phyloP scores from a whole-genome alignment of 2,329 filamentous ascomycete species.

The Hymenoscyphus infarciens region DNA sequence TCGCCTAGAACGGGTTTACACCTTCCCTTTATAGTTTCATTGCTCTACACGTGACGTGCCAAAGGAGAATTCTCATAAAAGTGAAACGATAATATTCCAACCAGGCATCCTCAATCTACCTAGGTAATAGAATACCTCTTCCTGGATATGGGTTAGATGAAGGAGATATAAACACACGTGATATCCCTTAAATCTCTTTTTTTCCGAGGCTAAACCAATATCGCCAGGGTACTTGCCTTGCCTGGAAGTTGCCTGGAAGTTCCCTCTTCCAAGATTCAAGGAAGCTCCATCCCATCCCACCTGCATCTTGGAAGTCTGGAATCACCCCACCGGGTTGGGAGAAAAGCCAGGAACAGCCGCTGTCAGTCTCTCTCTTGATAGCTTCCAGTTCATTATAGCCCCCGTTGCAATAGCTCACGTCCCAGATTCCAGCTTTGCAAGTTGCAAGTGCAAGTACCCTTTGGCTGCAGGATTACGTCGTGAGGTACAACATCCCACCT shows the following conservation, averaged over 20 bases:
- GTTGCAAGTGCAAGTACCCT: neutral
- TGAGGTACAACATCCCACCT: constrained; percentile 8
- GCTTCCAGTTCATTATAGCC: constrained; percentile 16
- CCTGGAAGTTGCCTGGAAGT: neutral
- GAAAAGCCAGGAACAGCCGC: constrained; percentile 21
- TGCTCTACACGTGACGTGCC: no score
- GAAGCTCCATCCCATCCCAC: neutral
- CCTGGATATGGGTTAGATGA: no score
- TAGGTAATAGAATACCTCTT: no score
- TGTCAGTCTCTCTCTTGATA: constrained; percentile 12
- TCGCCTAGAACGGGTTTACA: no score
- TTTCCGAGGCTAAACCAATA: neutral
- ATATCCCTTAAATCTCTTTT: neutral
- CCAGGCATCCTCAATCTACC: no score
- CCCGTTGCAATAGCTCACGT: constrained; percentile 14
- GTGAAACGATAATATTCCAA: no score
- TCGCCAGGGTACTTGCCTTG: neutral
- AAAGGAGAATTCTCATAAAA: no score
- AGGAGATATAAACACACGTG: no score
- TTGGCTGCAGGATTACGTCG: neutral
- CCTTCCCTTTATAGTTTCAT: no score
- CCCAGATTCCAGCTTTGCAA: constrained; percentile 17
- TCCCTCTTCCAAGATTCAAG: neutral
- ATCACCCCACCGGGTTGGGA: neutral
- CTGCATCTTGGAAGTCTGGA: neutral